Conservation (phyloP, 1,284 basidiomycete species). For the Puccinia hordei region DNA sequence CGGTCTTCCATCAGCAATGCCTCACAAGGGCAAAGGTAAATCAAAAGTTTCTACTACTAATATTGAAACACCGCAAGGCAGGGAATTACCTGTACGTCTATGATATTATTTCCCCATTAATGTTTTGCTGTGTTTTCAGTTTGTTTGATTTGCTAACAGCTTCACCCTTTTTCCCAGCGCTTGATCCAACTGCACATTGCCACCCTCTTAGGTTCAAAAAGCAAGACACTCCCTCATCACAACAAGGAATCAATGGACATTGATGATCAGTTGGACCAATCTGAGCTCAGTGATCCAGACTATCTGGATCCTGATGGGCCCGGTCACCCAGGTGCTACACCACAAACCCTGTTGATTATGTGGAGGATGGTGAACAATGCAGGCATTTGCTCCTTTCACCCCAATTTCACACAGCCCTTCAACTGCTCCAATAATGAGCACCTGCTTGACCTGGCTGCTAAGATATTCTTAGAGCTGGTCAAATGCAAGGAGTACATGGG, state of each 20-base stretch:
- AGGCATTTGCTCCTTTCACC: conserved; percentile 7
- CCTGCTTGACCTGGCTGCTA: conserved; percentile 16
- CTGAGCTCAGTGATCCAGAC: conserved; percentile 6
- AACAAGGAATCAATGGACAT: conserved; percentile 15
- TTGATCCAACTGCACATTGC: conserved; percentile 26
- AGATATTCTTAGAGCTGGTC: conserved; percentile 22
- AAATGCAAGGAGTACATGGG: conserved; percentile 17
- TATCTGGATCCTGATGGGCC: conserved; percentile 40
- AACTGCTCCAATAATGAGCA: conserved; percentile 13
- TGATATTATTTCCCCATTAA: neutral
- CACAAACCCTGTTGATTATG: conserved; percentile 24
- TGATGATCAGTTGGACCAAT: neutral
- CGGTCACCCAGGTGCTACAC: conserved; percentile 5
- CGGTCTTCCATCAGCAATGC: neutral
- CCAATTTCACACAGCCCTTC: conserved; percentile 17
- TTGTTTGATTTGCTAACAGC: neutral
- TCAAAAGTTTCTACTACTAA: neutral
- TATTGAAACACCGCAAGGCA: neutral
- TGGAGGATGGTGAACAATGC: conserved; percentile 30
- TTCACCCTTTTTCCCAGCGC: neutral
- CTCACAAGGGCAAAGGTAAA: neutral
- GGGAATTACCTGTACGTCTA: conserved; percentile 2
- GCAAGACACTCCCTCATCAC: neutral
- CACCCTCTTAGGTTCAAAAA: conserved; percentile 22
- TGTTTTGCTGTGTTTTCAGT: neutral